phyloP scores from a whole-genome alignment of 129 eudicot genomes.

The Flaveria trinervia region DNA sequence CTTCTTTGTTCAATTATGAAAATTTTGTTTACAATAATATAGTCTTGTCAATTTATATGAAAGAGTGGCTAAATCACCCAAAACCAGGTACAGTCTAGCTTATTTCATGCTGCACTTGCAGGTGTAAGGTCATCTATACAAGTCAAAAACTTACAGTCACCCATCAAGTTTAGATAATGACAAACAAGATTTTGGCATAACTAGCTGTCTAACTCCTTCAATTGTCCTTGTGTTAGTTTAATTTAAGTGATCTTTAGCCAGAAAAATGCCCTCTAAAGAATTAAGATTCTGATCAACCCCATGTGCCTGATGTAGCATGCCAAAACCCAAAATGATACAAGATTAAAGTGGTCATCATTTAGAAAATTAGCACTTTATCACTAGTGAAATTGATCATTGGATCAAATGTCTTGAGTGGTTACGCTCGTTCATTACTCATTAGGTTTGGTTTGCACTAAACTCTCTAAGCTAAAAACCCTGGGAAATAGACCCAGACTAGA shows the following conservation, averaged over 20 bases:
- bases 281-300: neutral
- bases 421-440: neutral
- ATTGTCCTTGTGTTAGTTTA: neutral
- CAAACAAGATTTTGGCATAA: neutral
- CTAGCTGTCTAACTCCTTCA: neutral
- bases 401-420: neutral
- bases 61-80: neutral
- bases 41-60: neutral
- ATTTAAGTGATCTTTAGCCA: neutral
- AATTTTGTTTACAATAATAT: neutral
- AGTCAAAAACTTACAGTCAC: slow-evolving; percentile 1
- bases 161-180: neutral
- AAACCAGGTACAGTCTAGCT: neutral
- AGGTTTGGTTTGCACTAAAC: neutral
- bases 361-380: neutral
- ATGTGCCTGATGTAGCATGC: neutral
- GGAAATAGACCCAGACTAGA: neutral
- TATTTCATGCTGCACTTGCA: neutral
- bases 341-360: neutral
- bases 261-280: neutral
- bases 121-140: neutral
- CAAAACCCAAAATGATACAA: neutral
- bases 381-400: neutral
- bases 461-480: neutral
- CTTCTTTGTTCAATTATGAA: neutral